These are phyloP conservation scores for Canariomyces notabilis DNA, from an alignment of 2,329 filamentous ascomycete genomes.

Conservation along the genomic window DNA sequence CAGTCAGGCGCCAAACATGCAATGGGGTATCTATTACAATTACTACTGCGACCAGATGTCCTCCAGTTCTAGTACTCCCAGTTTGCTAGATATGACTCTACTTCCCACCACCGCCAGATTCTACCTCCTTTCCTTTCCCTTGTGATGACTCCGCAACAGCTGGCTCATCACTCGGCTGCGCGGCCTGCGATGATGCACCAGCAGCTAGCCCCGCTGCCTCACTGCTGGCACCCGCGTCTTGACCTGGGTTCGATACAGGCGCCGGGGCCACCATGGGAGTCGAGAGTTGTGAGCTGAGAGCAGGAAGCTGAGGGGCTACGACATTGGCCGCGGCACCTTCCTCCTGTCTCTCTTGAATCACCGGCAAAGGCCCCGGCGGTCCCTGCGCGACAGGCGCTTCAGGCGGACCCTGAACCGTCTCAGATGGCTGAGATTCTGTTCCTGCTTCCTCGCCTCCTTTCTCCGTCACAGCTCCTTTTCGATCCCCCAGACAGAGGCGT, in stretches of 20 bases:
- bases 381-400: neutral
- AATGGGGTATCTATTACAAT: slow-evolving; percentile 18
- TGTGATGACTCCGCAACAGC: slow-evolving; percentile 1
- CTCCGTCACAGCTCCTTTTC: neutral
- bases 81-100: no score
- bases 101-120: neutral
- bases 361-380: slow-evolving; percentile 9
- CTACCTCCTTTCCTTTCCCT: slow-evolving; percentile 13
- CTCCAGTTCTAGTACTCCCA: no score
- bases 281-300: neutral
- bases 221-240: slow-evolving; percentile 5
- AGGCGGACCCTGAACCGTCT: neutral
- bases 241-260: slow-evolving; percentile 3
- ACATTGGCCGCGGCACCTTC: neutral
- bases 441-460: slow-evolving; percentile 6
- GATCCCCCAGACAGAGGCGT: slow-evolving; percentile 3
- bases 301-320: slow-evolving; percentile 15
- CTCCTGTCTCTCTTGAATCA: slow-evolving; percentile 14
- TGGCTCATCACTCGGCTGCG: neutral
- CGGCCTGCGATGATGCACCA: neutral
- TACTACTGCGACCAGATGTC: no score
- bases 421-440: neutral
- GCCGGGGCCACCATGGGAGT: slow-evolving; percentile 3
- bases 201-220: no score
- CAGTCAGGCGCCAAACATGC: neutral